phyloP scores from a whole-genome alignment of 1,284 basidiomycete genomes.

The Cutaneotrichosporon sp. region DNA sequence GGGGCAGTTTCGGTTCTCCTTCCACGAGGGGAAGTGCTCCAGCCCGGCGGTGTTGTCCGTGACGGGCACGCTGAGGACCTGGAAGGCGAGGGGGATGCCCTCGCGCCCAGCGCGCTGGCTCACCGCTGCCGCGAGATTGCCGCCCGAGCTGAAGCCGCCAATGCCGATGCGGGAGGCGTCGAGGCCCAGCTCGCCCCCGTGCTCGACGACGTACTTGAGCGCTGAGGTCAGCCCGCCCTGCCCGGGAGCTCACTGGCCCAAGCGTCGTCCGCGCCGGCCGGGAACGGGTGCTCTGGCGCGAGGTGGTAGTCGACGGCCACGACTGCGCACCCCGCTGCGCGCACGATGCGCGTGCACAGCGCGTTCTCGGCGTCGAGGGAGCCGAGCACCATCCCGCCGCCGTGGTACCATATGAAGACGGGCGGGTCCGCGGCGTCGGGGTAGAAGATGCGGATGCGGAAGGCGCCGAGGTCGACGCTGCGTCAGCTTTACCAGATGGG shows the following conservation, averaged over 20 bases:
- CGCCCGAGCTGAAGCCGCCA: not conserved
- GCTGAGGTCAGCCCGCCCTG: not conserved
- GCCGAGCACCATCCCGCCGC: constrained; percentile 71
- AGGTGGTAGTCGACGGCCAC: constrained; percentile 72
- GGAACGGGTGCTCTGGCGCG: constrained; percentile 72
- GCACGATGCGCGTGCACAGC: constrained; percentile 50
- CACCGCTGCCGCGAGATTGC: constrained; percentile 7
- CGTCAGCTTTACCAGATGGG: no score
- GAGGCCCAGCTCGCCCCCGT: not conserved
- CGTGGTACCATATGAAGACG: constrained; percentile 13
- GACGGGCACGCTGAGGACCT: not conserved
- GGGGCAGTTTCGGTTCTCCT: not conserved
- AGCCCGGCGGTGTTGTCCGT: not conserved
- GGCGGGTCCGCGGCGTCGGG: not conserved
- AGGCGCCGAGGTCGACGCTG: not conserved
- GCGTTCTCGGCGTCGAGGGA: constrained; percentile 62
- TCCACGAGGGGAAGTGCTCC: not conserved
- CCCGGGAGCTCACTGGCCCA: not conserved
- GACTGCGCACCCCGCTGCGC: constrained; percentile 56
- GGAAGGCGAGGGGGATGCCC: not conserved
- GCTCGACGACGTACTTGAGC: not conserved
- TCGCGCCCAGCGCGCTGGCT: not conserved
- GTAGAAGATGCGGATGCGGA: not conserved
- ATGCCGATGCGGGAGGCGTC: constrained; percentile 2
- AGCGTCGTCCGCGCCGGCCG: constrained; percentile 71